phyloP scores from a whole-genome alignment of 306 rosid genomes.

The Delonix regia region DNA sequence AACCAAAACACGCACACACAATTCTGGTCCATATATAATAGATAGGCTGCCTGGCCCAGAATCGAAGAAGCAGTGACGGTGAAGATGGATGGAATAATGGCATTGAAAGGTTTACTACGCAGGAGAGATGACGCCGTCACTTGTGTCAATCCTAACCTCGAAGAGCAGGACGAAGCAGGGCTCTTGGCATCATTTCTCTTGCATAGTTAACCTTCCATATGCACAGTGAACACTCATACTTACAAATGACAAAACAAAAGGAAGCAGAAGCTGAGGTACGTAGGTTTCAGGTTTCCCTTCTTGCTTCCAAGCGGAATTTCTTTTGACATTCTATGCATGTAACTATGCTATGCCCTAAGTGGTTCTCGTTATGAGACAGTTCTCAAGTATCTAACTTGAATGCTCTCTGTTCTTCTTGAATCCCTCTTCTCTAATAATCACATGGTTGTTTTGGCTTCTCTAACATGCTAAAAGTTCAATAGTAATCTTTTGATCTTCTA shows the following conservation, averaged over 20 bases:
- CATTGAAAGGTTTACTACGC: slow-evolving; percentile 62
- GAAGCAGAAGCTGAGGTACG: slow-evolving; percentile 24
- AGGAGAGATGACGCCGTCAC: slow-evolving; percentile 76
- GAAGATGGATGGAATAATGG: slow-evolving; percentile 9
- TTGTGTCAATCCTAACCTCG: background rate
- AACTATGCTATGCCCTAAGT: background rate
- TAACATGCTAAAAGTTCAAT: background rate
- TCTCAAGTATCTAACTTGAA: background rate
- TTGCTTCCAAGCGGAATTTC: background rate
- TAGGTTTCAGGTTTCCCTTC: slow-evolving; percentile 24
- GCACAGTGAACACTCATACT: background rate
- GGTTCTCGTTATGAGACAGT: too few relatives aligned
- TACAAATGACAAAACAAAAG: background rate
- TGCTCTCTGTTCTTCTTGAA: background rate
- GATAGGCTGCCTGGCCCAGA: background rate
- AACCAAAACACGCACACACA: background rate
- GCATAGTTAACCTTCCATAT: slow-evolving; percentile 53
- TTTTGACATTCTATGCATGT: background rate
- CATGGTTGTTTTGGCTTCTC: background rate
- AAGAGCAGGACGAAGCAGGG: background rate
- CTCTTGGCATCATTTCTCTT: slow-evolving; percentile 42
- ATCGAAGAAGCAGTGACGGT: background rate
- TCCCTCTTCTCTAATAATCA: background rate
- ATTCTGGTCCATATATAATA: background rate
- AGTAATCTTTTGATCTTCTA: too few relatives aligned